These are phyloP conservation scores for Penicillium sp. DNA, from an alignment of 2,329 filamentous ascomycete species.

Conservation along the genomic window DNA sequence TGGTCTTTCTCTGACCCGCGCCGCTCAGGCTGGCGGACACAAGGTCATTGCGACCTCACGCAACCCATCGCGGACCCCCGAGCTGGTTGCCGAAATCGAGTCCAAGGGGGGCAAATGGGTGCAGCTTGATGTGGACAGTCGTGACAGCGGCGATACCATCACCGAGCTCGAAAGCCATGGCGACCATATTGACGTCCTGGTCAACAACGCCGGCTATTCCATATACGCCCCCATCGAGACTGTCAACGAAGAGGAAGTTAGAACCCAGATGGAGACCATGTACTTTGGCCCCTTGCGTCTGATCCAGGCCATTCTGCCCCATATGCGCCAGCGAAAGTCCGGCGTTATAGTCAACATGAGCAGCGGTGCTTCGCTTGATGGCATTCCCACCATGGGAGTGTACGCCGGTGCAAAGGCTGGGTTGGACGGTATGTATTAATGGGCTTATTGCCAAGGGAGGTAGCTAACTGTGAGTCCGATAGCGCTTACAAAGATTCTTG, in stretches of 20 bases:
- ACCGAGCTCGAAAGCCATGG: background rate
- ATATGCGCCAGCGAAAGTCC: slow-evolving; percentile 25
- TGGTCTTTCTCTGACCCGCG: slow-evolving; percentile 20
- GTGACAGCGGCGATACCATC: slow-evolving; percentile 1
- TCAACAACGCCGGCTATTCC: slow-evolving; percentile 27
- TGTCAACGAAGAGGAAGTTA: slow-evolving; percentile 25
- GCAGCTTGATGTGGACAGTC: slow-evolving; percentile 15
- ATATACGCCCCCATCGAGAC: slow-evolving; percentile 27
- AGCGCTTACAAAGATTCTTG: background rate
- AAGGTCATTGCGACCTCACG: slow-evolving; percentile 28
- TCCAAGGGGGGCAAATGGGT: slow-evolving; percentile 17
- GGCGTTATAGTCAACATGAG: slow-evolving; percentile 30
- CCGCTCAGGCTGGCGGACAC: slow-evolving; percentile 24
- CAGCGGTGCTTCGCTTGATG: slow-evolving; percentile 25
- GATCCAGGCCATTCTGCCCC: slow-evolving; percentile 25
- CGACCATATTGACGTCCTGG: slow-evolving; percentile 15
- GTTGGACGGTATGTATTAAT: slow-evolving; percentile 24
- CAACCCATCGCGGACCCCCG: slow-evolving; percentile 22
- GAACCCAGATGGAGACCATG: slow-evolving; percentile 27
- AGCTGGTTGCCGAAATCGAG: slow-evolving; percentile 18
- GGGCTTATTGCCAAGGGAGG: rapidly evolving
- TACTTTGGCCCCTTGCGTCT: slow-evolving; percentile 29
- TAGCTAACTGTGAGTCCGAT: background rate
- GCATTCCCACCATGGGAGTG: slow-evolving; percentile 23
- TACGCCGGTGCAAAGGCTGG: slow-evolving; percentile 33